Base-by-base conservation (phyloP, 805 yeast species). In the Lipomyces oligophaga region DNA sequence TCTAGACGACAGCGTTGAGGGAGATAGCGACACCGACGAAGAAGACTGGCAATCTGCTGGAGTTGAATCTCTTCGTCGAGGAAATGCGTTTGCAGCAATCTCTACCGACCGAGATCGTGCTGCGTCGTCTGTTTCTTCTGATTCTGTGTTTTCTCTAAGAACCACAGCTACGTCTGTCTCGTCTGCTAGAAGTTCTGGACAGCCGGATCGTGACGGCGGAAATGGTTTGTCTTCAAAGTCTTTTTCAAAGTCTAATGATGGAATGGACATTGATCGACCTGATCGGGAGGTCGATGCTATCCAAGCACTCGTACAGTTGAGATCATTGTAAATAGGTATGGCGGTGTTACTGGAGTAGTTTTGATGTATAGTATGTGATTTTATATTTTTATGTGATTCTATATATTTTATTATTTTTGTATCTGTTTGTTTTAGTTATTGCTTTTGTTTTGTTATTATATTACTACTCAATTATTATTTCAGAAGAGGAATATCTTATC, bases 21-120 rank as follows among this genome's bases (percentile, higher is more conserved):
- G 42, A 27, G 45, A 42, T 21, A 37, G 80, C 35, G 95, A 86
- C 60, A 90, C 98, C 0, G 98, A 90, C 65, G 97, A 90, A 62
- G 98, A 90, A 66, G 97, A 90, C 66, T 90, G 98, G 98, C 84
- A 81, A 52, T 69, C 87, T 0, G 82, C 89, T 43, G 97, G 97
- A 0, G 88, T 96, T 0, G 81, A 77, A 31, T 70, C 78, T 34
- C 68, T 87, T 45, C 69, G 85, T 37, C 52, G 53, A 8, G 50
- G 54, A 15, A 36, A 34, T 31, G 46, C 38, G 33, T 51, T 47
- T 19, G 37, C 45, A 15, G 22, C 38, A 16, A 40, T 43, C 47
- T 20, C 15, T 38, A 24, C 35, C 27, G 41, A 39, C 16, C 25
- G 33, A 44, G 31, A 46, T 16, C 8, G 27, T 27, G n/a, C n/a